Base-by-base conservation (phyloP, 1,284 basidiomycete genomes). In the Ustilago nuda region DNA sequence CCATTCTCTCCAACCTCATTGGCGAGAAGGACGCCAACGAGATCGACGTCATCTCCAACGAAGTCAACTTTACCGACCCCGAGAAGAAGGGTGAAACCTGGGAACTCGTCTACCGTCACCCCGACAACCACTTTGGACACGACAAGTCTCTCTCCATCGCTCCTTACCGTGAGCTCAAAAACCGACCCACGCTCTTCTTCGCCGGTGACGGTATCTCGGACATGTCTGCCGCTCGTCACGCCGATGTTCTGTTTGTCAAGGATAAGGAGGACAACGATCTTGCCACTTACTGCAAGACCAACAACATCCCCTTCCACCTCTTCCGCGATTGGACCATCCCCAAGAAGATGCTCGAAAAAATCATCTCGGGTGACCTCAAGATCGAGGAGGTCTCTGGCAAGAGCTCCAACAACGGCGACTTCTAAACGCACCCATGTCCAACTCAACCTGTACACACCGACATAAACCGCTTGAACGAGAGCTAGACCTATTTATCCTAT, bases 261-360 rank as follows among this genome's bases (percentile, higher is more conserved):
- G 82, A 85, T 71, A 83, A 83, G 80, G 39, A 84, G 74, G 84
- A 85, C 76, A 85, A 85, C 70, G 82, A 85, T 53, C 72, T 85
- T 15, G 82, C 81, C 51, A 79, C 72, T 9, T 85, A 85, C 77
- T 83, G 82, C 76, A 41, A 70, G 58, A 81, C 78, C 56, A 66
- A 85, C 74, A 75, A 79, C 52, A 84, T 84, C 71, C 71, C 74
- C 45, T 76, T 80, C 80, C 81, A 81, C 68, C 70, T 85, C 55
- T 85, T 85, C 79, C 76, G 79, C 58, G 80, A 82, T 71, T 85
- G 82, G 82, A 82, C 76, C 58, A 76, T 80, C 54, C 78, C 84
- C 60, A 81, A 84, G 68, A 67, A 70, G 58, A 78, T 81, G 73
- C 70, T 85, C 55, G 67, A 83, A 57, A 57, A 76, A 53, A 76